Base-by-base conservation (phyloP, 805 yeast species). In the Danielozyma ontarioensis region DNA sequence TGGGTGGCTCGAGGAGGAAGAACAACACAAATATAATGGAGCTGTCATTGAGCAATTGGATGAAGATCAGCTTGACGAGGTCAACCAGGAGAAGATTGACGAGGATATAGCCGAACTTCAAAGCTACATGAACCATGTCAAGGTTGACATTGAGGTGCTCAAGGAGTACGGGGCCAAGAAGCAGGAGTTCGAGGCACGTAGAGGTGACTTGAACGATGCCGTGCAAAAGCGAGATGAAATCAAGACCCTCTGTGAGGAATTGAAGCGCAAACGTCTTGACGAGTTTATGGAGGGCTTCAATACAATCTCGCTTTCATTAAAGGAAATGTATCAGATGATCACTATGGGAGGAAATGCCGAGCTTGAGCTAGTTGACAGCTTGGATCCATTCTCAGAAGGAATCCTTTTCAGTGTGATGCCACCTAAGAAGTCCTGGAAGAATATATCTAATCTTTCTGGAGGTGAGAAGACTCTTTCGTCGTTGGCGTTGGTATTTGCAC, bases 331-430 rank as follows among this genome's bases (percentile, higher is more conserved):
- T 51, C 95, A 89, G 52, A 85, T 93, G 94, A 93, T 93, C 40
- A 93, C 98, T 1, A 88, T 90, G 94, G 98, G 98, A 17, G 99
- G 99, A 22, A 93, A 90, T 64, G 99, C 99, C 0, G 98, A 93
- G 56, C 69, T 93, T 23, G 99, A 93, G 56, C 70, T 90, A 28
- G 97, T 88, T 13, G 98, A 93, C 53, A 83, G 95, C 40, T 72
- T 90, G 53, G 97, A 93, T 59, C 98, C 98, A n/a, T 93, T 93
- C 51, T 79, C 96, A 1, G 98, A 93, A 61, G 99, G 99, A 21
- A 89, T 93, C 25, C 64, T 89, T 27, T 93, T 93, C 58, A 84
- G 96, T 57, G 98, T 93, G 4, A 93, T 93, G 98, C 99, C 99
- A 2, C 99, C 99, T 0, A 90, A 88, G 63, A 93, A 93, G 57